Conservation (phyloP, 2,329 filamentous ascomycete genomes). For the Stemphylium lycopersici region DNA sequence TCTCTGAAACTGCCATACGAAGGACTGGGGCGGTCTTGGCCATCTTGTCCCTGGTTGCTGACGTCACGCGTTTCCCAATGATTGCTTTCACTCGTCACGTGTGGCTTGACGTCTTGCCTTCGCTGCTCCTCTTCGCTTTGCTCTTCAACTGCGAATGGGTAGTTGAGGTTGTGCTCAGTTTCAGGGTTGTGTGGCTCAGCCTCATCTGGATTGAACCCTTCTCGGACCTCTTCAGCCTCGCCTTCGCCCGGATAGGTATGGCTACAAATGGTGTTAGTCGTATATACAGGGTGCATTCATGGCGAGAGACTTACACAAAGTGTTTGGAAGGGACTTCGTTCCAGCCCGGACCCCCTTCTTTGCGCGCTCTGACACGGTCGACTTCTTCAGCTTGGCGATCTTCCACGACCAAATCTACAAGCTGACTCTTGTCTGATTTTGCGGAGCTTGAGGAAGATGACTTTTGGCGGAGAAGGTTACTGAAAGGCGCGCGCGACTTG, state of each 20-base stretch:
- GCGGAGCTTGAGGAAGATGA: constrained; percentile 55
- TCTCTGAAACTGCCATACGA: constrained; percentile 53
- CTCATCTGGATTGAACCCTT: constrained; percentile 61
- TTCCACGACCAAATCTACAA: constrained; percentile 72
- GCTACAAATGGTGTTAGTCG: constrained; percentile 37
- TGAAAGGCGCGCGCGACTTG: constrained; percentile 42
- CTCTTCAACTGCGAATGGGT: constrained; percentile 52
- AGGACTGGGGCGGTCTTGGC: constrained; percentile 33
- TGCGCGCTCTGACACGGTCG: constrained; percentile 66
- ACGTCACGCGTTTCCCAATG: constrained; percentile 52
- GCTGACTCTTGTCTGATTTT: constrained; percentile 65
- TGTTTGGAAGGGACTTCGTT: constrained; percentile 62
- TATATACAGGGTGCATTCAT: not conserved
- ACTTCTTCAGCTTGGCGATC: constrained; percentile 66
- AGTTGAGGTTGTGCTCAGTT: constrained; percentile 52
- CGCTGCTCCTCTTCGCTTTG: constrained; percentile 42
- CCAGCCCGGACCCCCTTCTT: constrained; percentile 67
- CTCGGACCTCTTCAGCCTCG: constrained; percentile 58
- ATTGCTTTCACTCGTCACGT: constrained; percentile 51
- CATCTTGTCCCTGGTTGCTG: constrained; percentile 23
- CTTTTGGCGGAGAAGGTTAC: constrained; percentile 53
- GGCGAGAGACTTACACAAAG: constrained; percentile 56
- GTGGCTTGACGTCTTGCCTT: constrained; percentile 42
- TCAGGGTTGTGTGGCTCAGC: constrained; percentile 53
- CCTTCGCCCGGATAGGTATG: constrained; percentile 55